Evolutionary conservation across 2,329 filamentous ascomycete species (phyloP).

Genomic region (Blumeria hordei): DNA sequence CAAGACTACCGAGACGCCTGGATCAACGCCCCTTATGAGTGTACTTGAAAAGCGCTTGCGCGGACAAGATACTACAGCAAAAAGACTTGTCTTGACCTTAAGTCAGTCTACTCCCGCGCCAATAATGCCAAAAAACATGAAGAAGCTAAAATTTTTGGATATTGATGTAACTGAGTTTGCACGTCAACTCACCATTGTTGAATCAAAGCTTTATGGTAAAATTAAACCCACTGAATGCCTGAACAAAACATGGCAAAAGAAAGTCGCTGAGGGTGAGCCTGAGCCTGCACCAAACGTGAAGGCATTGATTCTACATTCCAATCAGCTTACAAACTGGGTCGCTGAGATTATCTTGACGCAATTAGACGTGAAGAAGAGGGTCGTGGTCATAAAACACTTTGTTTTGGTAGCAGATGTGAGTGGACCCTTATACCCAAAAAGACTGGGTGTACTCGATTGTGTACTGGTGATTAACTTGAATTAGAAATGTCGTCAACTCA

Average conservation of each 20-base stretch:
- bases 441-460: not conserved
- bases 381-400: slow-evolving; percentile 96
- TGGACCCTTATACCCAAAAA: slow-evolving; percentile 7
- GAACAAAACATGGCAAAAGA: slow-evolving; percentile 99
- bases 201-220: slow-evolving; percentile 82
- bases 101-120: slow-evolving; percentile 63
- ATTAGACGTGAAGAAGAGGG: slow-evolving; percentile 80
- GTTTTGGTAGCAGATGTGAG: slow-evolving; percentile 84
- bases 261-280: slow-evolving; percentile 53
- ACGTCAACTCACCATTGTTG: slow-evolving; percentile 90
- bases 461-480: slow-evolving; percentile 6
- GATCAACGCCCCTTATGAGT: slow-evolving; percentile 60
- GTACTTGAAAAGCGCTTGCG: slow-evolving; percentile 72
- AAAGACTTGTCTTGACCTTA: slow-evolving; percentile 67
- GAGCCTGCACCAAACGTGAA: slow-evolving; percentile 89
- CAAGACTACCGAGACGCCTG: slow-evolving; percentile 79
- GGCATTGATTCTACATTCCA: slow-evolving; percentile 87
- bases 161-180: slow-evolving; percentile 93
- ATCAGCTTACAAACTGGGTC: slow-evolving; percentile 98
- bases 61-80: slow-evolving; percentile 68
- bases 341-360: slow-evolving; percentile 97
- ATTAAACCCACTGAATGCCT: slow-evolving; percentile 90
- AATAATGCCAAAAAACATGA: slow-evolving; percentile 97
- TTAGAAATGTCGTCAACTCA: slow-evolving; percentile 76
- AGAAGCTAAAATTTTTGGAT: slow-evolving; percentile 94